These are phyloP conservation scores for Pichia ethanolica DNA, from an alignment of 805 yeast species.

Conservation along the genomic window DNA sequence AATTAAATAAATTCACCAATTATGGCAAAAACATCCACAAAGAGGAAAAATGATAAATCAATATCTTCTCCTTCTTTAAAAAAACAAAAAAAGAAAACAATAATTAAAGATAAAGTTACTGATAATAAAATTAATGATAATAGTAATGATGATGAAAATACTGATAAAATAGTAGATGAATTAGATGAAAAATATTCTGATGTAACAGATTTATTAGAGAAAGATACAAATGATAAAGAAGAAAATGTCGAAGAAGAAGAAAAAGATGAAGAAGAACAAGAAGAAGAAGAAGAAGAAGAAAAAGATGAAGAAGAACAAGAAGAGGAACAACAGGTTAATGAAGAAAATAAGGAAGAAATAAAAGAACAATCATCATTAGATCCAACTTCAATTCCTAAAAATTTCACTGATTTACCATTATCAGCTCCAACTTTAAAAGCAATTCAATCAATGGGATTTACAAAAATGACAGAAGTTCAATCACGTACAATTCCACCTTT, in stretches of 20 bases:
- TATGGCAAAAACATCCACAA: neutral
- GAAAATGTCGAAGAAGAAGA: constrained; percentile 24
- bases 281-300: constrained; percentile 15
- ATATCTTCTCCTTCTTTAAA: neutral
- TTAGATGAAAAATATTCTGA: constrained; percentile 52
- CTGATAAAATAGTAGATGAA: constrained; percentile 42
- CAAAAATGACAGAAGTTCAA: constrained; percentile 89
- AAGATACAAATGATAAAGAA: constrained; percentile 30
- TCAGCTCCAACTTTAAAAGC: constrained; percentile 81
- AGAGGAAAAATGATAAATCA: neutral
- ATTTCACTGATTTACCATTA: constrained; percentile 49
- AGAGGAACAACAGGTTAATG: constrained; percentile 18
- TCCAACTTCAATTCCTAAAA: constrained; percentile 17
- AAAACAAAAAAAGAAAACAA: neutral
- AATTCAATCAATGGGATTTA: constrained; percentile 82
- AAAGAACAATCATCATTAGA: neutral
- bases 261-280: constrained; percentile 14
- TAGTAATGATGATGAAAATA: constrained; percentile 14
- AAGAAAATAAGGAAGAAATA: neutral
- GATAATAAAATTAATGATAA: neutral
- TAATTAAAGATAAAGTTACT: neutral
- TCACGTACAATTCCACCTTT: constrained; percentile 94
- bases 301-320: constrained; percentile 25
- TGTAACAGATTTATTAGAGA: constrained; percentile 41
- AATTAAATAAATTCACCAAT: neutral